Evolutionary conservation across 495 filamentous ascomycete species (phyloP).

Genomic region (Trichoderma orchidacearum): DNA sequence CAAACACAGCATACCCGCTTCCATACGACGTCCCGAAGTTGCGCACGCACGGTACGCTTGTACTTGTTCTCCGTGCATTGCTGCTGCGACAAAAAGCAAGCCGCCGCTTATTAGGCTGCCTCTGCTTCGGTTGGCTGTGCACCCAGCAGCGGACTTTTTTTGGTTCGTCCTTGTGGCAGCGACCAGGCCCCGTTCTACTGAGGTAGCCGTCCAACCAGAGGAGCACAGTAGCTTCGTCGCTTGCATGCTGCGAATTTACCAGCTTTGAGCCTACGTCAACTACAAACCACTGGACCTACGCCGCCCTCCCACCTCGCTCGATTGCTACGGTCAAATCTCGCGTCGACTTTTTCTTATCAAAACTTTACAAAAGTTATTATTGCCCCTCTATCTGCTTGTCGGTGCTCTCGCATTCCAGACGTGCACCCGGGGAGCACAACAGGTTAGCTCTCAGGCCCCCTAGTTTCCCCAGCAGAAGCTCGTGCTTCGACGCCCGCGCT

Average conservation of each 20-base stretch:
- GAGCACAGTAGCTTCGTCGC: neutral
- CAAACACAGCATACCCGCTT: constrained; percentile 1
- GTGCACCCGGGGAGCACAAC: neutral
- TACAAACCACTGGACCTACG: neutral
- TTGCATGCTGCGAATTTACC: neutral
- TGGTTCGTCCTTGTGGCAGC: constrained; percentile 4
- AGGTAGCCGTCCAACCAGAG: neutral
- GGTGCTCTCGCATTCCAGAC: neutral
- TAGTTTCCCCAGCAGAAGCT: neutral
- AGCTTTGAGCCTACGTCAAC: neutral
- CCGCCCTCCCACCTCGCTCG: too few relatives aligned
- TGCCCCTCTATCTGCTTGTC: neutral
- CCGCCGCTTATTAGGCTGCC: constrained; percentile 7
- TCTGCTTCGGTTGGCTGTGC: neutral
- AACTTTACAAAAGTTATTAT: too few relatives aligned
- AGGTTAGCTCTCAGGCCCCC: neutral
- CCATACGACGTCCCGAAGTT: constrained; percentile 6
- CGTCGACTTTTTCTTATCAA: too few relatives aligned
- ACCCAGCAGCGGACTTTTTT: constrained; percentile 10
- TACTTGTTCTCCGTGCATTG: constrained; percentile 1
- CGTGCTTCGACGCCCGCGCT: neutral
- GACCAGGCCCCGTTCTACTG: constrained; percentile 9
- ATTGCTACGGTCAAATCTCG: too few relatives aligned
- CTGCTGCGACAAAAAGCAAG: constrained; percentile 6
- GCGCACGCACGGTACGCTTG: constrained; percentile 3